Evolutionary conservation across 352 stramenopile genomes (phyloP), one percentile per base, ranked within the genome.

Genomic region (Pythium vanterpoolii): DNA sequence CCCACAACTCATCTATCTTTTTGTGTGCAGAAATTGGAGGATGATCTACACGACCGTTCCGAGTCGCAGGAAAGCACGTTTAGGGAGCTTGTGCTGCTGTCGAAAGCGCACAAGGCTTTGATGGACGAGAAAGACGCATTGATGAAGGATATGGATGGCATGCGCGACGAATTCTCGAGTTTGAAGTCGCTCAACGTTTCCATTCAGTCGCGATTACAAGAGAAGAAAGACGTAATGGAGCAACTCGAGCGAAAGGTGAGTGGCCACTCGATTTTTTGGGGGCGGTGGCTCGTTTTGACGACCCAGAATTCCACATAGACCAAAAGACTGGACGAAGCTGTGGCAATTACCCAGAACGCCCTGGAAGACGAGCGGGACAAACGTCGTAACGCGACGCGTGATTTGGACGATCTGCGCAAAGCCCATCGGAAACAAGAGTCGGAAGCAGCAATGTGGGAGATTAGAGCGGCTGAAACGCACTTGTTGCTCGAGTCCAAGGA

Each of bases 1-100:
- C n/a, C n/a, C 28, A 46, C 31, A 13, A 8, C 9, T 38, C 34
- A 10, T 61, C 9, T 3, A 49, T 18, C 11, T 27, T n/a, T n/a
- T n/a, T n/a, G n/a, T n/a, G 11, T 6, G 42, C 46, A 93, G 81
- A 70, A 68, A 56, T 46, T 91, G 23, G 72, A 87, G 60, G 66
- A 76, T n/a, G 73, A 90, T 42, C 34, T 90, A 16, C 70, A 75
- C 24, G 79, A 89, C 26, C 71, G 86, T 34, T 74, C 76, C 0
- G 54, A 76, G 10, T 74, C 79, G 18, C 76, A 82, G 33, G 82
- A 92, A 34, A 79, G 68, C 38, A 86, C 79, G 21, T 94, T 89
- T 66, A 90, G 88, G 47, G 80, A 94, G 56, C 68, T 94, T 1
- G 80, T 94, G 5, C 43, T 94, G 45, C 54, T 94, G 6, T 81